Evolutionary conservation across 2,329 filamentous ascomycete genomes (phyloP).

Genomic region (Xylogone sp.): DNA sequence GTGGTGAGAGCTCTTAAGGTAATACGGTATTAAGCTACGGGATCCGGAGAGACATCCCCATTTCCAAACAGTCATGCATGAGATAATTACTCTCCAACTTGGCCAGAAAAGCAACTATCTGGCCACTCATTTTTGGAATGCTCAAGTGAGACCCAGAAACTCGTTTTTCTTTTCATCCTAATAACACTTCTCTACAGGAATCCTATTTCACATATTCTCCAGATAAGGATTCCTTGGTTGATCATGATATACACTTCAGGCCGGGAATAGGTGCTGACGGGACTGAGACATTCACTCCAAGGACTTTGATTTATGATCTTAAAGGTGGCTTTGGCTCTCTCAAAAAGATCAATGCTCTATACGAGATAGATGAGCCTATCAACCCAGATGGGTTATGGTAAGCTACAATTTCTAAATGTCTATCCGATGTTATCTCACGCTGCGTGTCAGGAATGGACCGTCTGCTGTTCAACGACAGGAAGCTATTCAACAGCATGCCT

Average conservation of each 20-base stretch:
- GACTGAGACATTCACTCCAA: slow-evolving; percentile 85
- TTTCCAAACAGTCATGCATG: slow-evolving; percentile 64
- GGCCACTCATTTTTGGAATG: slow-evolving; percentile 96
- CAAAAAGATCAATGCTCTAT: slow-evolving; percentile 82
- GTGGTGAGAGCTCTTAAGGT: too few species aligned
- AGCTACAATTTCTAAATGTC: slow-evolving; percentile 10
- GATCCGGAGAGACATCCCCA: too few species aligned
- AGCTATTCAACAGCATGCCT: slow-evolving; percentile 66
- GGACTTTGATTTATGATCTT: slow-evolving; percentile 90
- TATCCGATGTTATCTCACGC: not conserved
- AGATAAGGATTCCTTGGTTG: slow-evolving; percentile 62
- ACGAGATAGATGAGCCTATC: slow-evolving; percentile 40
- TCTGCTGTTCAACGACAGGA: slow-evolving; percentile 65
- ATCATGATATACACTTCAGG: slow-evolving; percentile 87
- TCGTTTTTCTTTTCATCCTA: slow-evolving; percentile 4
- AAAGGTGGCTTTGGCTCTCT: slow-evolving; percentile 91
- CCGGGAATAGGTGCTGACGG: slow-evolving; percentile 79
- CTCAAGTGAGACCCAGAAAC: slow-evolving; percentile 55
- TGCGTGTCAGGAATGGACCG: slow-evolving; percentile 53
- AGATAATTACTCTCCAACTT: slow-evolving; percentile 91
- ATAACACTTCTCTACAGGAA: slow-evolving; percentile 56
- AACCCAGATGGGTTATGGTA: slow-evolving; percentile 34
- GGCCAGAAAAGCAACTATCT: slow-evolving; percentile 91
- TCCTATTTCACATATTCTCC: slow-evolving; percentile 90
- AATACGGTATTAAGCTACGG: too few species aligned